These are phyloP conservation scores for Persicaria maculosa DNA, from an alignment of 148 eudicot species.

Conservation along the genomic window DNA sequence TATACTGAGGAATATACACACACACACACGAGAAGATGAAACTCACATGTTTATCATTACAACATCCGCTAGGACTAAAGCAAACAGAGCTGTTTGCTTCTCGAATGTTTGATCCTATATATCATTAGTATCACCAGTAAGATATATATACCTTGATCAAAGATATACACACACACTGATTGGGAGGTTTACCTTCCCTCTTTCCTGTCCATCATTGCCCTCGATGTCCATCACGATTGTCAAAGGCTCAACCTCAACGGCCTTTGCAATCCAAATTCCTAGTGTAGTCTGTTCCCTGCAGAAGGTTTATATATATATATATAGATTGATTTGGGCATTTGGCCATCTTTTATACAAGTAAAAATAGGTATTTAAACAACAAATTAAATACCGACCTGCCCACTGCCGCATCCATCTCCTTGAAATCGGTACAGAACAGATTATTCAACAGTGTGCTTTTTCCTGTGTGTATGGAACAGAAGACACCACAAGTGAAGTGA, in stretches of 20 bases:
- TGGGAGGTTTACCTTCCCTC: background rate
- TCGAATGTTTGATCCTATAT: background rate
- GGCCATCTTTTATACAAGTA: background rate
- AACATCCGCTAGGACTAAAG: background rate
- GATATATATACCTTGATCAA: too few species aligned
- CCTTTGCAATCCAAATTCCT: background rate
- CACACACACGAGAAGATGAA: background rate
- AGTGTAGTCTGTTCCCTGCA: background rate
- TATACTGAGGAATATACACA: too few species aligned
- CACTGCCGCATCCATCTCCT: background rate
- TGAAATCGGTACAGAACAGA: background rate
- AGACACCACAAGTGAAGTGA: background rate
- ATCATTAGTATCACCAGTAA: too few species aligned
- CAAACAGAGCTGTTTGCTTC: background rate
- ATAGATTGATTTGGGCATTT: background rate
- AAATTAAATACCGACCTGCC: background rate
- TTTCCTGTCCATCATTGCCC: background rate
- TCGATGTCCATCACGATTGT: background rate
- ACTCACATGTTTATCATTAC: constrained; percentile 8
- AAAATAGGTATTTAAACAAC: background rate
- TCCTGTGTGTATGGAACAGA: background rate
- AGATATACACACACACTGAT: too few species aligned
- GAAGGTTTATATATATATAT: background rate
- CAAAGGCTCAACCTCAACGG: background rate
- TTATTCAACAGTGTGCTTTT: background rate